Base-by-base conservation (phyloP, 805 yeast genomes). In the Kuraishia hungarica region DNA sequence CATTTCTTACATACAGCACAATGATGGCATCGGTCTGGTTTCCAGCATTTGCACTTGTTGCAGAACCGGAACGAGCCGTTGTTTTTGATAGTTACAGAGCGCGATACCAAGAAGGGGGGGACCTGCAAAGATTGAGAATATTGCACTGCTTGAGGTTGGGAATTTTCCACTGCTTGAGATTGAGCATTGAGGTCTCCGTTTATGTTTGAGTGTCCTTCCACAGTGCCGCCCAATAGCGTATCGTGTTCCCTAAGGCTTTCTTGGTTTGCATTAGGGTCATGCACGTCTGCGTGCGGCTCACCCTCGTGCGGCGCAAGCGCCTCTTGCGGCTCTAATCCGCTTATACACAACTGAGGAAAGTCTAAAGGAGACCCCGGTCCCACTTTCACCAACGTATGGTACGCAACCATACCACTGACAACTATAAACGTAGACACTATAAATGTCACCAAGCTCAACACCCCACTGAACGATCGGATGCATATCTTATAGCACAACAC, bases 281-380 rank as follows among this genome's bases (percentile, higher is more conserved):
- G 50, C 39, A 77, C n/a, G n/a, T n/a, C n/a, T n/a, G n/a, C n/a
- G n/a, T n/a, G n/a, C n/a, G n/a, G n/a, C n/a, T n/a, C n/a, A n/a
- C n/a, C n/a, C n/a, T n/a, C n/a, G n/a, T n/a, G n/a, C n/a, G n/a
- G n/a, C n/a, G n/a, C n/a, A n/a, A n/a, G n/a, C n/a, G n/a, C n/a
- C n/a, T n/a, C n/a, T n/a, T n/a, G n/a, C n/a, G n/a, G n/a, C n/a
- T n/a, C n/a, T n/a, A n/a, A n/a, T n/a, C 10, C 29, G 8, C 29
- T 17, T 13, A 35, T 66, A 19, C 62, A 60, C 29, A 86, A 66
- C 48, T 73, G 78, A 0, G 72, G 68, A 59, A 72, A 83, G 58
- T 85, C 89, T 20, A 72, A 57, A 0, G 93, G 90, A 19, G 86
- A 80, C 0, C 93, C 93, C 0, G 87, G 77, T 0, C 90, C 90